Evolutionary conservation across 139 green algal species (phyloP), one percentile per base, ranked within the genome.

Genomic region (Dunaliella primolecta): DNA sequence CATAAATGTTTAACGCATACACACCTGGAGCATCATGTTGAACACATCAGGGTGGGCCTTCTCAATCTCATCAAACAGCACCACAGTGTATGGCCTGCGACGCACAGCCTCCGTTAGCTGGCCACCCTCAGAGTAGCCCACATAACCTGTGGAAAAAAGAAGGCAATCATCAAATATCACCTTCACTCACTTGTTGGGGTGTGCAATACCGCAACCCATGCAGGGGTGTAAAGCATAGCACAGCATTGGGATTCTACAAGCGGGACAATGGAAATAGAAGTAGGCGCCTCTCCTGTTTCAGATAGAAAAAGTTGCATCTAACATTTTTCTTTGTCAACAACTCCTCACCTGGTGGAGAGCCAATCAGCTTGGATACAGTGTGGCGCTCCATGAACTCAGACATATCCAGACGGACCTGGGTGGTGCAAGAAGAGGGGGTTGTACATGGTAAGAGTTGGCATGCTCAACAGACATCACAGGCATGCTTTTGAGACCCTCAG

Each of bases 51-150:
- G 97, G 90, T 99, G 97, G 27, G 97, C 97, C 95, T 99, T 99
- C 91, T 99, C 97, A 86, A 99, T 98, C 94, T 99, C 97, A 94
- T 99, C 97, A 88, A 99, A 99, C 81, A 99, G 94, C 84, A 99
- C 95, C 70, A 99, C 95, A 0, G 97, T 99, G 96, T 99, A 99
- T 2, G 97, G 97, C 77, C 97, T 90, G 57, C 97, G 89, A 20
- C 88, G 88, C 75, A 99, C 97, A 23, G 97, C 97, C 92, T 99
- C 97, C 56, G 97, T 99, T 75, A 99, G 94, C 93, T 99, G 97
- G 24, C 97, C 97, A 77, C 97, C 97, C 93, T 99, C 97, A 72
- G 93, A 94, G 96, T 99, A 99, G 64, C 97, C 97, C 24, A 99
- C 97, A 80, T 99, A 99, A 36, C 97, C 97, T 89, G 74, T n/a